These are phyloP conservation scores for Alternaria atra DNA, from an alignment of 2,329 filamentous ascomycete species.

Conservation along the genomic window DNA sequence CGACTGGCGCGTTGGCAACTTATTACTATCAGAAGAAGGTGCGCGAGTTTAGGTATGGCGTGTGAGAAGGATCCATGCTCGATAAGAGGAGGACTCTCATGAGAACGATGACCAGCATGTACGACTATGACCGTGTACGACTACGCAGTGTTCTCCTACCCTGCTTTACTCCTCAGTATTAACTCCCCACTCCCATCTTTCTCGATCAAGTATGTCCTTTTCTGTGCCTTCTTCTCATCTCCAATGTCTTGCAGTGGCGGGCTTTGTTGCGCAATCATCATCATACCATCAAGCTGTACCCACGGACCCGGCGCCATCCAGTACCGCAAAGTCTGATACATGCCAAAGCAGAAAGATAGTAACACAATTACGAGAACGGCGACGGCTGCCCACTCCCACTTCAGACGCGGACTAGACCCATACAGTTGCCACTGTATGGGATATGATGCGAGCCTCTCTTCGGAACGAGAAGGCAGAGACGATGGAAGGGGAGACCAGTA, in stretches of 20 bases:
- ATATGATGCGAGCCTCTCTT: conserved; percentile 2
- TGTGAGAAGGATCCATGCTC: conserved; percentile 15
- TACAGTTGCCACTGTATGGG: conserved; percentile 20
- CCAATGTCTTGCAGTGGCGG: neutral
- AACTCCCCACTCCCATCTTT: neutral
- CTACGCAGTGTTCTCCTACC: neutral
- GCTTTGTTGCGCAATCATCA: conserved; percentile 12
- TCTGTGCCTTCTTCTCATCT: neutral
- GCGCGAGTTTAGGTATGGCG: conserved; percentile 41
- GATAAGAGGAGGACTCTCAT: neutral
- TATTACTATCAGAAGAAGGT: conserved; percentile 45
- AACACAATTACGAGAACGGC: conserved; percentile 1
- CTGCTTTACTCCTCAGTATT: conserved; percentile 5
- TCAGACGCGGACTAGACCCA: conserved; percentile 5
- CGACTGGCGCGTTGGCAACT: conserved; percentile 34
- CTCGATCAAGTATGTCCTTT: neutral
- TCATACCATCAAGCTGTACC: conserved; percentile 7
- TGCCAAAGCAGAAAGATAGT: neutral
- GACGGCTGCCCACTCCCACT: conserved; percentile 12
- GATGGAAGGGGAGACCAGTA: conserved; percentile 5
- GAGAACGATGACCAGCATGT: neutral
- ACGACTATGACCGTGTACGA: neutral
- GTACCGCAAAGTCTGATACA: conserved; percentile 3
- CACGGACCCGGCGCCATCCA: conserved; percentile 8
- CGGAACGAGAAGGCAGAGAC: neutral